A percentile compares a stretch with the other conserved stretches of the same genome.
These are phyloP conservation scores for Rhamnella rubrinervis DNA, from an alignment of 331 rosid species.

Conservation along the genomic window DNA sequence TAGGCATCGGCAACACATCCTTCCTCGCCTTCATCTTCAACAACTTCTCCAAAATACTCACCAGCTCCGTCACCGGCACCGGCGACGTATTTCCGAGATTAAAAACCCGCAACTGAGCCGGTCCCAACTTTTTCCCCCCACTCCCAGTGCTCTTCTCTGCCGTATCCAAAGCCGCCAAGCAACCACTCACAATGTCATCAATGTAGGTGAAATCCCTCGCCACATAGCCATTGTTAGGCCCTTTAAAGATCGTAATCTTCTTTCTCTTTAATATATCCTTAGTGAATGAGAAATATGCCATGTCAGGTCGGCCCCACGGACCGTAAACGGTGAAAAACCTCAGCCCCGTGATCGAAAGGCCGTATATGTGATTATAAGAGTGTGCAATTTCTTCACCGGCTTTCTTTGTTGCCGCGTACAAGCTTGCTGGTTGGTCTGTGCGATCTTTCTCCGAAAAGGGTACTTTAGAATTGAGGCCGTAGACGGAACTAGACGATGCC, in stretches of 20 bases:
- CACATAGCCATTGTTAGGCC: constrained; percentile 23
- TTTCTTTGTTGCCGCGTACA: constrained; percentile 46
- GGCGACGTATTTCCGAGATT: constrained; percentile 36
- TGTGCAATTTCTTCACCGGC: constrained; percentile 53
- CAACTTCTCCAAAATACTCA: constrained; percentile 35
- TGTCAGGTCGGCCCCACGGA: constrained; percentile 52
- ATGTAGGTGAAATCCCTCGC: constrained; percentile 47
- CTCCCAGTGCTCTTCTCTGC: constrained; percentile 34
- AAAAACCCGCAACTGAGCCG: constrained; percentile 30
- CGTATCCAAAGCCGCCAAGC: constrained; percentile 35
- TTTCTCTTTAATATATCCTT: constrained; percentile 33
- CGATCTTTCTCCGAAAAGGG: constrained; percentile 45
- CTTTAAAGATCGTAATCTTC: constrained; percentile 29
- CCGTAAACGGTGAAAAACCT: constrained; percentile 47
- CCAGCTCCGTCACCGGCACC: constrained; percentile 26
- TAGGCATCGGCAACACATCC: constrained; percentile 21
- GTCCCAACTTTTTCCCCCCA: constrained; percentile 25
- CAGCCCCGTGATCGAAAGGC: constrained; percentile 41
- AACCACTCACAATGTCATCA: constrained; percentile 43
- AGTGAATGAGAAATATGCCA: constrained; percentile 48
- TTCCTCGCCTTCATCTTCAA: constrained; percentile 29
- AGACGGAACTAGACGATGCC: constrained; percentile 52
- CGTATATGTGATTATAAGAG: constrained; percentile 37
- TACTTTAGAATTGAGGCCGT: constrained; percentile 37
- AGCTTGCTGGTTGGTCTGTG: constrained; percentile 43